Conservation (phyloP, 495 filamentous ascomycete genomes). For the Aeminium ludgeri region DNA sequence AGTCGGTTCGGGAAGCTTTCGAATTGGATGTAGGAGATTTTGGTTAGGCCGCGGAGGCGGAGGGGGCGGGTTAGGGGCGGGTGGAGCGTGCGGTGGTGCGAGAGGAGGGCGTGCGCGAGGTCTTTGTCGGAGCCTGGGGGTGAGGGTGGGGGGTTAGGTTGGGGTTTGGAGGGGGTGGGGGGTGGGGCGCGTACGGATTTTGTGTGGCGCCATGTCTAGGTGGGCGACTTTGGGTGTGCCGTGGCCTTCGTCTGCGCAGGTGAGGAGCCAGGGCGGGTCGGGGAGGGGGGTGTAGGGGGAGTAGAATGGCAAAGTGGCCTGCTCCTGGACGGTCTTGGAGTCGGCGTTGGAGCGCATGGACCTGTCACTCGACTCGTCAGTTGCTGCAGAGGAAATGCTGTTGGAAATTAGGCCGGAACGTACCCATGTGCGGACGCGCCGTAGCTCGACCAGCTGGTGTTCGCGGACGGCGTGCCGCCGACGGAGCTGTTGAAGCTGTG, state of each 20-base stretch:
- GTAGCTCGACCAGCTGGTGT: constrained; percentile 7
- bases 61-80: constrained; percentile 16
- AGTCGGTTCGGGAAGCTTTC: constrained; percentile 26
- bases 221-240: constrained; percentile 19
- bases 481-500: constrained; percentile 12
- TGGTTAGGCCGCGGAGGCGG: constrained; percentile 19
- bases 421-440: not conserved
- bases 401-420: too few relatives aligned
- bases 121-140: constrained; percentile 24
- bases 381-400: too few relatives aligned
- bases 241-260: constrained; percentile 22
- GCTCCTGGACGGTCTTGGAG: not conserved
- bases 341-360: not conserved
- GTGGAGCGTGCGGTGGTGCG: constrained; percentile 22
- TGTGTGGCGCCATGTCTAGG: constrained; percentile 8
- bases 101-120: constrained; percentile 17
- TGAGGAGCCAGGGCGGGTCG: constrained; percentile 18
- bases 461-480: constrained; percentile 2
- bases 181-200: too few relatives aligned
- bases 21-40: constrained; percentile 27
- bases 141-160: constrained; percentile 16
- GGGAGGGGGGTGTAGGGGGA: not conserved
- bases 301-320: not conserved
- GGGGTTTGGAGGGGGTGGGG: too few relatives aligned
- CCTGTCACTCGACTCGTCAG: too few relatives aligned